A percentile compares a stretch with the other conserved stretches of the same genome.
These are phyloP conservation scores for Geotrichum bryndzae DNA, from an alignment of 1,139 yeast genomes.

Conservation along the genomic window DNA sequence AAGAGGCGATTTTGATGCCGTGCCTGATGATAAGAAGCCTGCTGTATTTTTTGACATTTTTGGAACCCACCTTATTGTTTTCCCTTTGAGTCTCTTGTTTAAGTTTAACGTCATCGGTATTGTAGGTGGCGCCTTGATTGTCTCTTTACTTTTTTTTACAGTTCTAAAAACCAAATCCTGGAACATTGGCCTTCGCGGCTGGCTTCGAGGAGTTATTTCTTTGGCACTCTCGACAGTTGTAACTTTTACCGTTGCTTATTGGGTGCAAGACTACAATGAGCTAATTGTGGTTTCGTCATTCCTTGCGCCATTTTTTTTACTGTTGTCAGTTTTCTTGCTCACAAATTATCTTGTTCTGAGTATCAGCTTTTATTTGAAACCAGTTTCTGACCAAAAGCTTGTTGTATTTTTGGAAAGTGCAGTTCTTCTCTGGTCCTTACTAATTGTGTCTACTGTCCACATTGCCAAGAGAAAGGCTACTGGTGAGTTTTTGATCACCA, in stretches of 20 bases:
- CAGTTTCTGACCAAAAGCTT: constrained; percentile 69
- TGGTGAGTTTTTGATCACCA: constrained; percentile 52
- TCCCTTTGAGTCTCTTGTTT: constrained; percentile 46
- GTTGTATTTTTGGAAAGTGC: constrained; percentile 56
- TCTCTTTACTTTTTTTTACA: constrained; percentile 45
- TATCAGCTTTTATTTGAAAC: constrained; percentile 45
- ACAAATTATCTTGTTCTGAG: constrained; percentile 54
- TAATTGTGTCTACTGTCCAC: constrained; percentile 47
- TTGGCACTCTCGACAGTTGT: constrained; percentile 41
- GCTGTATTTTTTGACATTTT: constrained; percentile 60
- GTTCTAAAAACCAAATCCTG: constrained; percentile 47
- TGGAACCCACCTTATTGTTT: constrained; percentile 49
- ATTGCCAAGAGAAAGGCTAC: constrained; percentile 46
- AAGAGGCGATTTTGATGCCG: constrained; percentile 34
- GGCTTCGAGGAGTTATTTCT: constrained; percentile 56
- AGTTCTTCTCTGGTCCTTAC: constrained; percentile 49
- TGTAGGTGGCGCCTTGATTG: constrained; percentile 49
- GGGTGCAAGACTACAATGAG: constrained; percentile 44
- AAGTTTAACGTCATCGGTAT: constrained; percentile 47
- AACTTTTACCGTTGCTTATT: constrained; percentile 38
- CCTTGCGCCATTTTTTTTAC: constrained; percentile 44
- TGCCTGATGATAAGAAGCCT: constrained; percentile 29
- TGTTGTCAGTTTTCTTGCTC: constrained; percentile 44
- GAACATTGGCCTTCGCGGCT: constrained; percentile 39
- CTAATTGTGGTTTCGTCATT: constrained; percentile 55